phyloP scores from a whole-genome alignment of 305 asterid species.

The Rubia tinctorum region DNA sequence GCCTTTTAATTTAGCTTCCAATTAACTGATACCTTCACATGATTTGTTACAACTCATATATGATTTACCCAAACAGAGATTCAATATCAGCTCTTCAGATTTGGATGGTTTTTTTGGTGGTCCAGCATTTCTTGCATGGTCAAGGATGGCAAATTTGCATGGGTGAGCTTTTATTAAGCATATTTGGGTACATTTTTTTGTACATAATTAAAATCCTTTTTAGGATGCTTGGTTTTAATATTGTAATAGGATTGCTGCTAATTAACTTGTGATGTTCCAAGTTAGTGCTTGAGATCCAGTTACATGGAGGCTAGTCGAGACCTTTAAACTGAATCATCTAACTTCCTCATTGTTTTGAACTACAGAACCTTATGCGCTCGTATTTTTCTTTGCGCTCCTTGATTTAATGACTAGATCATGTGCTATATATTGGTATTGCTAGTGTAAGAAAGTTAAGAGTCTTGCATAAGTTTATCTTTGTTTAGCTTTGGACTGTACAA shows the following conservation, averaged over 20 bases:
- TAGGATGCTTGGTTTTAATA: background rate
- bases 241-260: background rate
- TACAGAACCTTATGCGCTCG: too few relatives aligned
- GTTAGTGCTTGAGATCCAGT: background rate
- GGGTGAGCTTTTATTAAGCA: slow-evolving; percentile 41
- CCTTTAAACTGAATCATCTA: too few relatives aligned
- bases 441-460: too few relatives aligned
- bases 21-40: background rate
- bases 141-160: slow-evolving; percentile 97
- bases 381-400: too few relatives aligned
- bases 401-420: too few relatives aligned
- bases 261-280: background rate
- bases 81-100: slow-evolving; percentile 60
- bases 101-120: slow-evolving; percentile 88
- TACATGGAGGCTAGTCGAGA: background rate
- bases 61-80: slow-evolving; percentile 43
- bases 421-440: too few relatives aligned
- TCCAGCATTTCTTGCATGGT: slow-evolving; percentile 99
- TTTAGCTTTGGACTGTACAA: too few relatives aligned
- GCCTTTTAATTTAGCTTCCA: background rate
- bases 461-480: too few relatives aligned
- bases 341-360: too few relatives aligned
- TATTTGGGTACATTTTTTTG: background rate
- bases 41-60: background rate
- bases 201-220: background rate